Conservation (phyloP, 1,139 yeast genomes). For the Candida sanyaensis region DNA sequence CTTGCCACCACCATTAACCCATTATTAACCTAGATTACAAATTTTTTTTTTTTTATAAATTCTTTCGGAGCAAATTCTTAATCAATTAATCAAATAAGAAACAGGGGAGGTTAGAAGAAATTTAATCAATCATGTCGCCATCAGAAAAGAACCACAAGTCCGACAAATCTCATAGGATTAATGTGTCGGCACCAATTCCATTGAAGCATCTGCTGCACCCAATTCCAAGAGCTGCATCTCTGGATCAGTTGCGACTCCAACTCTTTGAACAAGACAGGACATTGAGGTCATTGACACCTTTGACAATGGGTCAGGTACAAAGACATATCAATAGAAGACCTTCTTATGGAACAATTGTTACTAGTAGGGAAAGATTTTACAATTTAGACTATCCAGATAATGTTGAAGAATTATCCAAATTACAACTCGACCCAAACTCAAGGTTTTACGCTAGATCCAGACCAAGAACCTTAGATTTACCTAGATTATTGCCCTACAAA, state of each 20-base stretch:
- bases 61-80: neutral
- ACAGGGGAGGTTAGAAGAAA: neutral
- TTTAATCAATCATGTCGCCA: conserved; percentile 3
- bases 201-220: conserved; percentile 12
- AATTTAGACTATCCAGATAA: conserved; percentile 60
- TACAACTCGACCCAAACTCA: conserved; percentile 52
- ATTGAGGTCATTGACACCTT: conserved; percentile 30
- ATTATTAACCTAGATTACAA: conserved; percentile 1
- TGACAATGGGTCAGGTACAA: conserved; percentile 20
- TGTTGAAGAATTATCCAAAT: conserved; percentile 35
- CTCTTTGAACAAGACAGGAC: conserved; percentile 7
- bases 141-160: conserved; percentile 5
- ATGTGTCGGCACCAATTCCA: conserved; percentile 24
- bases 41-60: neutral
- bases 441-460: conserved; percentile 55
- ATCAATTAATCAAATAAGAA: too few relatives aligned
- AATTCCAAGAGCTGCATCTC: conserved; percentile 15
- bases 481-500: conserved; percentile 70
- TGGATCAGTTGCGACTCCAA: conserved; percentile 14
- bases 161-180: conserved; percentile 4
- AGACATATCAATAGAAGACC: conserved; percentile 27
- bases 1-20: conserved; percentile 1
- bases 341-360: conserved; percentile 37
- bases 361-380: conserved; percentile 47
- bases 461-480: conserved; percentile 59